Percentiles rank a stretch among this genome's conserved stretches.
phyloP scores from a whole-genome alignment of 2,329 filamentous ascomycete species.

The Septoria linicola region DNA sequence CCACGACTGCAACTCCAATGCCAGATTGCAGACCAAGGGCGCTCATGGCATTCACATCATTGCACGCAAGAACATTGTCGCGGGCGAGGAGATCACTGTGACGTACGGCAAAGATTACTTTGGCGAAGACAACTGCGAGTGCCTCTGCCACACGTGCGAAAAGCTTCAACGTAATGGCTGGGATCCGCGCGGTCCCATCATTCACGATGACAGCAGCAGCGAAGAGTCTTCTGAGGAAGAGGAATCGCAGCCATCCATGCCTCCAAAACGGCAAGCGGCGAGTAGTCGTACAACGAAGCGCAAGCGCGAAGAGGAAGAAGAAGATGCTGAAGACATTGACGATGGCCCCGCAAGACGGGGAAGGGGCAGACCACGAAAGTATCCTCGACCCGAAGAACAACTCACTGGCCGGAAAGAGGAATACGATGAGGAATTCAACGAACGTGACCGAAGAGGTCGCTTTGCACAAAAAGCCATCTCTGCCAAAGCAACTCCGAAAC shows the following conservation, averaged over 20 bases:
- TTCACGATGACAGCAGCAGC: conserved; percentile 37
- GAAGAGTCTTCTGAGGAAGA: conserved; percentile 38
- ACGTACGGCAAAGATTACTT: conserved; percentile 97
- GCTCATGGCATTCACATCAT: conserved; percentile 88
- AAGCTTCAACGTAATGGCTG: conserved; percentile 74
- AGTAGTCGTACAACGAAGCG: conserved; percentile 21
- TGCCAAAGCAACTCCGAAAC: background rate
- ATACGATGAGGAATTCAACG: background rate
- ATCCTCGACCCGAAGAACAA: conserved; percentile 20
- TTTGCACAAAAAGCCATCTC: conserved; percentile 4
- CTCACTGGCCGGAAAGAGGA: conserved; percentile 4
- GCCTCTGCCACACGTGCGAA: conserved; percentile 87
- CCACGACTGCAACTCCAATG: conserved; percentile 93
- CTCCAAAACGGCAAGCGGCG: conserved; percentile 7
- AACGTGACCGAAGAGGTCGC: conserved; percentile 10
- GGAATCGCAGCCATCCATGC: conserved; percentile 27
- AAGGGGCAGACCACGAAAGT: conserved; percentile 29
- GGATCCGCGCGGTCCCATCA: conserved; percentile 52
- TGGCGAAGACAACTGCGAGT: conserved; percentile 91
- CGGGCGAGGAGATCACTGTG: conserved; percentile 94
- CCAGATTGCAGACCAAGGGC: conserved; percentile 77
- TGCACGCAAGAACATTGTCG: conserved; percentile 74
- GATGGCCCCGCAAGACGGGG: conserved; percentile 20
- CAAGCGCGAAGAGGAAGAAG: conserved; percentile 24
- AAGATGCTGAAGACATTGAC: conserved; percentile 1